A percentile compares a stretch with the other conserved stretches of the same genome.
Evolutionary conservation across 1,284 basidiomycete genomes (phyloP).

Genomic region (Dichomitus squalens): DNA sequence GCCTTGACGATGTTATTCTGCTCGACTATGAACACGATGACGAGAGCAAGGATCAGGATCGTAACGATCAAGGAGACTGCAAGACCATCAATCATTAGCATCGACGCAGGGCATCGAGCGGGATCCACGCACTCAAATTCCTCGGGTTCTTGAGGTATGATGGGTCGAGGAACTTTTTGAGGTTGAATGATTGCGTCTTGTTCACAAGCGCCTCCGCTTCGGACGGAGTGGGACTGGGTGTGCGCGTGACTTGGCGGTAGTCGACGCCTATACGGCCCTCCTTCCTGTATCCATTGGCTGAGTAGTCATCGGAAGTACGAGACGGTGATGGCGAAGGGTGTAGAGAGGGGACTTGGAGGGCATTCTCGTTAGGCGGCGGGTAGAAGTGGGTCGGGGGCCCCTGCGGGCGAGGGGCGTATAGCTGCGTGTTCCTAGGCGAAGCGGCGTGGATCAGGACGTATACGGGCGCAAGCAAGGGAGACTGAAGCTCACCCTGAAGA

Average conservation of each 20-base stretch:
- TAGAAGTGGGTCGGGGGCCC: neutral
- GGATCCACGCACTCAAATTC: constrained; percentile 45
- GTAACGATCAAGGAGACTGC: constrained; percentile 3
- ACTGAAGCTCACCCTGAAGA: neutral
- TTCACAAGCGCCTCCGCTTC: constrained; percentile 18
- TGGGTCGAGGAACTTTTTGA: constrained; percentile 20
- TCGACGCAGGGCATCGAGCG: constrained; percentile 1
- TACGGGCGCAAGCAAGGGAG: neutral
- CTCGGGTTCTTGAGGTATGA: constrained; percentile 32
- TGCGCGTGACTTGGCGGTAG: constrained; percentile 32
- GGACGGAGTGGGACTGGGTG: constrained; percentile 43
- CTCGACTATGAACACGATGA: constrained; percentile 56
- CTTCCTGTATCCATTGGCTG: neutral
- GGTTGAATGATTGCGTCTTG: neutral
- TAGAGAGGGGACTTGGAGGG: neutral
- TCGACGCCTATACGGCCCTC: constrained; percentile 13
- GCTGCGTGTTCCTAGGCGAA: neutral
- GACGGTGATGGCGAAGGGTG: neutral
- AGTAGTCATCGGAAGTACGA: neutral
- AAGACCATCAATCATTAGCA: neutral
- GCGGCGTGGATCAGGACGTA: too few species aligned
- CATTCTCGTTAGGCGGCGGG: neutral
- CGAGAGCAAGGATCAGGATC: constrained; percentile 33
- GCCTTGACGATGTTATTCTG: constrained; percentile 56
- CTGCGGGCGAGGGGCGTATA: constrained; percentile 1